Percentiles rank a stretch among this genome's conserved stretches.
Evolutionary conservation across 2,329 filamentous ascomycete genomes (phyloP).

Genomic region (Aciculosporium take): DNA sequence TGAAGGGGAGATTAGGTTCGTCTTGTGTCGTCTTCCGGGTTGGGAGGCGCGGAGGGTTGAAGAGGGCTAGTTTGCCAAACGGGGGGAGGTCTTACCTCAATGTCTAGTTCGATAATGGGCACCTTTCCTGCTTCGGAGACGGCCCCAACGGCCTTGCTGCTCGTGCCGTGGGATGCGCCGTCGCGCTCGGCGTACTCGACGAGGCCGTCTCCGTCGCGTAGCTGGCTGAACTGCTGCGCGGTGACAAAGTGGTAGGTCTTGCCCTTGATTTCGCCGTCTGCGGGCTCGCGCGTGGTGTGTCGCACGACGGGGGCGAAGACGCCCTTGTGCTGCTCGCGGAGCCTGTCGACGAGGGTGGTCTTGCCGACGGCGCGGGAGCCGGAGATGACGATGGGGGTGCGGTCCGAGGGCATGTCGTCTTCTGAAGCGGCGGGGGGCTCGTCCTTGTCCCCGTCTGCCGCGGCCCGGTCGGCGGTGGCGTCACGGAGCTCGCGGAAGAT

Average conservation of each 20-base stretch:
- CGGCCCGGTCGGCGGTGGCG: conserved; percentile 21
- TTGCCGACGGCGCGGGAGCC: conserved; percentile 50
- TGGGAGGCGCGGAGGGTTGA: background rate
- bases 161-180: conserved; percentile 41
- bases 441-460: conserved; percentile 20
- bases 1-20: conserved; percentile 12
- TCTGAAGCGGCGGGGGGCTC: conserved; percentile 15
- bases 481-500: conserved; percentile 39
- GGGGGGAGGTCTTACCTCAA: conserved; percentile 29
- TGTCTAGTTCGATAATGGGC: conserved; percentile 38
- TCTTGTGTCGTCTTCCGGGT: background rate
- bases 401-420: conserved; percentile 31
- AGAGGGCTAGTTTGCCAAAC: background rate
- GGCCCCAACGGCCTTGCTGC: conserved; percentile 35
- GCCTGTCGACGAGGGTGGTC: conserved; percentile 45
- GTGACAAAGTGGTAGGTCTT: conserved; percentile 43
- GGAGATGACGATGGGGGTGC: conserved; percentile 49
- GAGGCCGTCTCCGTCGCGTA: conserved; percentile 45
- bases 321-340: conserved; percentile 49
- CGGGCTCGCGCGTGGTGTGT: conserved; percentile 38
- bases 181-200: conserved; percentile 39
- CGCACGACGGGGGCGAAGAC: conserved; percentile 46
- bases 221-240: conserved; percentile 37
- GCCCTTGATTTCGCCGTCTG: conserved; percentile 36
- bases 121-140: conserved; percentile 44